A percentile compares a stretch with the other conserved stretches of the same genome.
phyloP scores from a whole-genome alignment of 2,329 filamentous ascomycete genomes.

The Pestalotiopsis sp. region DNA sequence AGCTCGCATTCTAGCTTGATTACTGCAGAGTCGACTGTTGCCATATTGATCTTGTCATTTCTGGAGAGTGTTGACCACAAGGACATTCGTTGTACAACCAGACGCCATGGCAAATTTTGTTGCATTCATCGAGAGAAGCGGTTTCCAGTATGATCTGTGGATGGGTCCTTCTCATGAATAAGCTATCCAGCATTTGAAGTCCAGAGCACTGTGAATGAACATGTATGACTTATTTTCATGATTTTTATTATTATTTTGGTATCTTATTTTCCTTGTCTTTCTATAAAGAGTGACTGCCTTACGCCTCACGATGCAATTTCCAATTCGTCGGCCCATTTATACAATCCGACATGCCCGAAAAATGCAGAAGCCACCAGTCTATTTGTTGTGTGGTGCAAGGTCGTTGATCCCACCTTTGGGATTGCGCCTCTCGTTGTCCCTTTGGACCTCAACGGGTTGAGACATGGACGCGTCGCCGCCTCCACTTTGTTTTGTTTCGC shows the following conservation, averaged over 20 bases:
- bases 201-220: no score
- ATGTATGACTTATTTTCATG: not conserved
- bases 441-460: not conserved
- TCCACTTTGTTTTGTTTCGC: not conserved
- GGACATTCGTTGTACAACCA: no score
- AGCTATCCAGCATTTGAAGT: no score
- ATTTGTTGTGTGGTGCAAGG: not conserved
- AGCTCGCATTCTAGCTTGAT: not conserved
- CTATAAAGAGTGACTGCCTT: not conserved
- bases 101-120: no score
- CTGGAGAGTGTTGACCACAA: no score
- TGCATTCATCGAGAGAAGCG: no score
- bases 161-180: no score
- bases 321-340: conserved; percentile 8
- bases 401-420: not conserved
- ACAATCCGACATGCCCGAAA: conserved; percentile 1
- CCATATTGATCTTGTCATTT: no score
- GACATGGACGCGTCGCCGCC: not conserved
- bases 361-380: not conserved
- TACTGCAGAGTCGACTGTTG: no score
- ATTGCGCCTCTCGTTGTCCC: not conserved
- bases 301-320: not conserved
- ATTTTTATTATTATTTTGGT: not conserved
- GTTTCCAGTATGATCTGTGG: no score
- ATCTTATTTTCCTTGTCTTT: not conserved